Base-by-base conservation (phyloP, 2,329 filamentous ascomycete genomes). In the Neonectria sp. region DNA sequence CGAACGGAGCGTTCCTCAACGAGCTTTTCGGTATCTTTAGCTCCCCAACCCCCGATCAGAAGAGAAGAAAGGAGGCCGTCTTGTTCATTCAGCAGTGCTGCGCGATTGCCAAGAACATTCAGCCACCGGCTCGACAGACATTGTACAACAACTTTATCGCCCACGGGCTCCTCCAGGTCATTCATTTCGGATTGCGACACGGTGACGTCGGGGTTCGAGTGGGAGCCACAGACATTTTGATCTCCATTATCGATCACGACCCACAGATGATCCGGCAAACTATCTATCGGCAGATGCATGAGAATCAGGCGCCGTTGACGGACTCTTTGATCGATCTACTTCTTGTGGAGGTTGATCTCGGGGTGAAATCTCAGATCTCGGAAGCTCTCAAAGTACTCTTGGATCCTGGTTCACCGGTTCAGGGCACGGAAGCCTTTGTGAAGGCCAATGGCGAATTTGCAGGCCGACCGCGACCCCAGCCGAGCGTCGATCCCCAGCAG, bases 41-140 rank as follows among this genome's bases (percentile, higher is more conserved):
- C 24, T 84, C 90, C 0, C 85, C 90, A 27, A 89, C 90, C 67
- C 82, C 84, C 59, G 90, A 93, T 56, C 84, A 88, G 59, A 90
- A 90, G 76, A 90, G 93, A 67, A 97, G 96, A 82, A 97, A 97
- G 81, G 94, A 98, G 74, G 96, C 94, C 0, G 95, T 99, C 12
- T 87, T 97, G 43, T 98, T 99, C 80, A 96, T 99, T 67, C 95
- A 98, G 80, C 95, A 98, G 80, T 98, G 95, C 82, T 97, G 95
- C 73, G 89, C 91, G 4, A 96, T 98, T 75, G 94, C 95, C 1
- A 99, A 99, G 84, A 98, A 95, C 76, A 86, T 99, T 21, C 96
- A 98, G 78, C 92, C 93, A 2, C 92, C 92, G 29, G 91, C 91
- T 8, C 90, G 96, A 67, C 92, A 93, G 69, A 91, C 90, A 25